Conservation (phyloP, 345 rosid species). For the Combretum micranthum region DNA sequence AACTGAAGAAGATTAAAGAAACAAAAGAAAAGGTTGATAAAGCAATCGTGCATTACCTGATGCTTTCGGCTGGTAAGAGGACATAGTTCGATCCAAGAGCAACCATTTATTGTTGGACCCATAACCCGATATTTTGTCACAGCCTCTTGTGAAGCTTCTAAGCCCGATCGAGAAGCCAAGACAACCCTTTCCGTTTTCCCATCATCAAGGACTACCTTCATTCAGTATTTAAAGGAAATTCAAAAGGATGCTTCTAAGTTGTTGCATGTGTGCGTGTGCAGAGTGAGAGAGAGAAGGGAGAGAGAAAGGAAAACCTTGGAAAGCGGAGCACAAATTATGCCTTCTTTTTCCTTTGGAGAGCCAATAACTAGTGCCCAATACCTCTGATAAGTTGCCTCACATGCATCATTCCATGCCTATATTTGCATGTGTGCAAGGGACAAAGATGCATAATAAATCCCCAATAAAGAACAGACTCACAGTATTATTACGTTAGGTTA, state of each 20-base stretch:
- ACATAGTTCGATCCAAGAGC: slow-evolving; percentile 78
- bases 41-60: slow-evolving; percentile 50
- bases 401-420: slow-evolving; percentile 80
- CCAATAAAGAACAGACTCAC: too few species aligned
- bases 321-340: slow-evolving; percentile 68
- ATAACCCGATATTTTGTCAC: slow-evolving; percentile 72
- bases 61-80: slow-evolving; percentile 83
- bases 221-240: background rate
- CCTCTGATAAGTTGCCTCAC: slow-evolving; percentile 60
- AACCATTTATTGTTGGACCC: slow-evolving; percentile 89
- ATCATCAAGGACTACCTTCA: slow-evolving; percentile 76
- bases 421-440: background rate
- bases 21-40: background rate
- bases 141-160: slow-evolving; percentile 79
- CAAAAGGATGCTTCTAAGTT: background rate
- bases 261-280: background rate
- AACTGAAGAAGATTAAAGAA: background rate
- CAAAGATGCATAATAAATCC: too few species aligned
- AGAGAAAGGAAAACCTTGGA: slow-evolving; percentile 49
- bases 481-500: too few species aligned
- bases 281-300: background rate
- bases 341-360: slow-evolving; percentile 74
- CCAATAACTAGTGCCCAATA: slow-evolving; percentile 94
- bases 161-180: slow-evolving; percentile 52
- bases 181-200: slow-evolving; percentile 88